Base-by-base conservation (phyloP, 2,329 filamentous ascomycete genomes). In the Moelleriella libera region DNA sequence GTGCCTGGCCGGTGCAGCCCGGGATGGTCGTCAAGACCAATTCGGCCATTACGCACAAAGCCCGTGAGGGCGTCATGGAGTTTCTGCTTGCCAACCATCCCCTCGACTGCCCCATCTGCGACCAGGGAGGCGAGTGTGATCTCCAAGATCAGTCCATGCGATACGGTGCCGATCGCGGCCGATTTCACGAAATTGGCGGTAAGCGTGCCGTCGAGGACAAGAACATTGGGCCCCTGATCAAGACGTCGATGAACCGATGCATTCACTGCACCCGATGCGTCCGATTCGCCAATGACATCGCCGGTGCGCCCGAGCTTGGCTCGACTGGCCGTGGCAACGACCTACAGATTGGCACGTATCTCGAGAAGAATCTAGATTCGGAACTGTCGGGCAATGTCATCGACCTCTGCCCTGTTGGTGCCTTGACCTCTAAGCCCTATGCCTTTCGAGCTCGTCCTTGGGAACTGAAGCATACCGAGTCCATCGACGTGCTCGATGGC, bases 21-120 rank as follows among this genome's bases (percentile, higher is more conserved):
- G 92, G 92, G 52, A 98, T 98, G 92, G 88, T 95, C 46, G 92
- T 98, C 60, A 96, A 97, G 79, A 98, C 92, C 53, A 88, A 96
- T 69, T 96, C 92, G 49, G 87, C 90, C 42, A 78, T 97, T 54
- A 84, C 88, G 58, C 92, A 98, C 76, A 98, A 98, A 73, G 92
- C 92, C 58, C 82, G 92, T 63, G 92, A 98, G 74, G 92, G 92
- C 64, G 88, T 98, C 46, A 98, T 97, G 92, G 92, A 98, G 65
- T 98, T 98, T 60, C 72, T 98, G 55, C 79, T 98, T 52, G 88
- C 90, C 58, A 97, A 97, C 68, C 89, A 97, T 66, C 89, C 89
- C 45, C 78, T 96, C 55, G 89, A 97, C 70, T 96, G 90, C 72
- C 88, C 89, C 45, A 88, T 98, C 64, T 98, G 92, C 73, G 92